Base-by-base conservation (phyloP, 1,139 yeast species). In the Pichiaceae sp. region DNA sequence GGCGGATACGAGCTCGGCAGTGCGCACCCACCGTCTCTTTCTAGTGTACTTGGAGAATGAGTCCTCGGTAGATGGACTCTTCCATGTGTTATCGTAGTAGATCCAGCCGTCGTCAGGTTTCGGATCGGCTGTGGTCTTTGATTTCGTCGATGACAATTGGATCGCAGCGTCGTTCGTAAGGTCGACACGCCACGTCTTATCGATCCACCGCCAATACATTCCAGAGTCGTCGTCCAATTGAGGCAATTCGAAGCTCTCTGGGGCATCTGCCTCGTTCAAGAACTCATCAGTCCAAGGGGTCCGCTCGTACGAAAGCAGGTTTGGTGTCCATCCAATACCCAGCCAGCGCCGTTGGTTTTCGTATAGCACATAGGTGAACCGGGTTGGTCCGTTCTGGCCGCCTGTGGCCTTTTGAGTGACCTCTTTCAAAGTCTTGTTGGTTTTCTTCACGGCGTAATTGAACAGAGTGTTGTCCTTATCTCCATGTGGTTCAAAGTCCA, bases 221-320 rank as follows among this genome's bases (percentile, higher is more conserved):
- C 84, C 85, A 1, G 76, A 64, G 37, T 72, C 70, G 31, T 63
- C 68, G 35, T 58, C 14, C 27, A 46, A 32, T 44, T 79, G 85
- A 2, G 98, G 98, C 39, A 91, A 65, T 54, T 77, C 74, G 59
- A 89, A 91, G 18, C 70, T 60, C 5, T 81, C 91, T 18, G 89
- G 80, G 4, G 89, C 68, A 3, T 82, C 76, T 2, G 89, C 74
- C 53, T 87, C 95, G 56, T 89, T 89, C 43, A 87, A 66, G 52
- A 87, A 87, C 58, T 89, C 96, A 57, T 91, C 98, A 0, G 97
- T 89, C 96, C 96, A 91, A 2, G 96, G 82, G 0, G 95, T 78
- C 53, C 98, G 72, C 59, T 91, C 98, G 56, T 91, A 91, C 26
- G 95, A 81, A 43, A 91, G 67, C 54, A 91, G 68, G 53, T 87